A percentile compares a stretch with the other conserved stretches of the same genome.
These are phyloP conservation scores for Cercophora samala DNA, from an alignment of 495 filamentous ascomycete genomes.

Conservation along the genomic window DNA sequence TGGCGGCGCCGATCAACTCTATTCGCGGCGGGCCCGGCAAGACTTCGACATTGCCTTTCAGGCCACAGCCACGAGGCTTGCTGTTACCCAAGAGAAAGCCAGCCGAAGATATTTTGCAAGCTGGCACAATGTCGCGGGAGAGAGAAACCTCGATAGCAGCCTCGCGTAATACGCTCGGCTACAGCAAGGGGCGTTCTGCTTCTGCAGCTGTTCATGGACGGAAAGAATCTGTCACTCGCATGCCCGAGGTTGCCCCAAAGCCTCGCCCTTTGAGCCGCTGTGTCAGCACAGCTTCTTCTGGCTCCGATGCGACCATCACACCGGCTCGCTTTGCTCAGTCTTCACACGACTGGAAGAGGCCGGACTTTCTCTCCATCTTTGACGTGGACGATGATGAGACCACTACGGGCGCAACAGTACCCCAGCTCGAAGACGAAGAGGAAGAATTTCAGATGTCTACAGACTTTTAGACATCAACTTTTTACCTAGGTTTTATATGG, in stretches of 20 bases:
- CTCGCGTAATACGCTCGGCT: constrained; percentile 76
- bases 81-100: constrained; percentile 43
- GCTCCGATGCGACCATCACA: constrained; percentile 50
- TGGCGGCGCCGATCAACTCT: constrained; percentile 40
- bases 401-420: constrained; percentile 19
- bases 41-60: constrained; percentile 20
- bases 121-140: constrained; percentile 42
- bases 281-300: constrained; percentile 39
- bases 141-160: constrained; percentile 59
- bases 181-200: constrained; percentile 68
- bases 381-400: constrained; percentile 39
- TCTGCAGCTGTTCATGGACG: constrained; percentile 43
- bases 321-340: constrained; percentile 43
- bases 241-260: constrained; percentile 17
- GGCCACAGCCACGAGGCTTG: constrained; percentile 32
- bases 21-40: constrained; percentile 26
- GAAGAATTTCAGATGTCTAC: constrained; percentile 43
- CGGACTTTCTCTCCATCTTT: constrained; percentile 45
- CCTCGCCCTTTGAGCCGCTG: constrained; percentile 32
- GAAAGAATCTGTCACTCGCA: constrained; percentile 14
- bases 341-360: constrained; percentile 34
- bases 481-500: neutral
- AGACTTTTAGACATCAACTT: constrained; percentile 26
- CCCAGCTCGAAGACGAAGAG: constrained; percentile 31
- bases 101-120: constrained; percentile 36